phyloP scores from a whole-genome alignment of 1,139 yeast genomes.

The Scheffersomyces quercinus region DNA sequence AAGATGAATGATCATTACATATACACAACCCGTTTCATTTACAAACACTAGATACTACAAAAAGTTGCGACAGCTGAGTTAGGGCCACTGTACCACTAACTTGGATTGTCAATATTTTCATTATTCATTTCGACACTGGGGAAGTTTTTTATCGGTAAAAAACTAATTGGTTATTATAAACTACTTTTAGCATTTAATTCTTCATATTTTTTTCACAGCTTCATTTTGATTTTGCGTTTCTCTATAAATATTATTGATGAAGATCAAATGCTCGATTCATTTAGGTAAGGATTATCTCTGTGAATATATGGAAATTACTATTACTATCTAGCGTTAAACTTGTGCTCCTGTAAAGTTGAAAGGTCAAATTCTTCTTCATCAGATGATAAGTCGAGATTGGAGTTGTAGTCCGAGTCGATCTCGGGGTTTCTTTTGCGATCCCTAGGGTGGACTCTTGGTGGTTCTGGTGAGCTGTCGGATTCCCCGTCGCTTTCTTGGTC shows the following conservation, averaged over 20 bases:
- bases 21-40: not conserved
- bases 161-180: not conserved
- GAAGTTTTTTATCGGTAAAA: not conserved
- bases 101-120: not conserved
- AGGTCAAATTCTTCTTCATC: constrained; percentile 10
- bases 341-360: constrained; percentile 5
- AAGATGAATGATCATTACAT: not conserved
- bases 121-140: not conserved
- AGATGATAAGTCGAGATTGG: constrained; percentile 23
- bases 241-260: too few species aligned
- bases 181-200: not conserved
- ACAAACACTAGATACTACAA: not conserved
- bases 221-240: too few species aligned
- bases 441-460: not conserved
- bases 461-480: not conserved
- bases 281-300: not conserved
- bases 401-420: constrained; percentile 29
- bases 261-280: too few species aligned
- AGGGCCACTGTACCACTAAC: not conserved
- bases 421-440: constrained; percentile 18
- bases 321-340: constrained; percentile 12
- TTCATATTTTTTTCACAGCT: not conserved
- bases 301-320: constrained; percentile 8
- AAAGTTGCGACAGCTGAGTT: not conserved
- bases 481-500: constrained; percentile 4